Conservation (phyloP, 2,329 filamentous ascomycete genomes). For the Fusarium bactridioides region DNA sequence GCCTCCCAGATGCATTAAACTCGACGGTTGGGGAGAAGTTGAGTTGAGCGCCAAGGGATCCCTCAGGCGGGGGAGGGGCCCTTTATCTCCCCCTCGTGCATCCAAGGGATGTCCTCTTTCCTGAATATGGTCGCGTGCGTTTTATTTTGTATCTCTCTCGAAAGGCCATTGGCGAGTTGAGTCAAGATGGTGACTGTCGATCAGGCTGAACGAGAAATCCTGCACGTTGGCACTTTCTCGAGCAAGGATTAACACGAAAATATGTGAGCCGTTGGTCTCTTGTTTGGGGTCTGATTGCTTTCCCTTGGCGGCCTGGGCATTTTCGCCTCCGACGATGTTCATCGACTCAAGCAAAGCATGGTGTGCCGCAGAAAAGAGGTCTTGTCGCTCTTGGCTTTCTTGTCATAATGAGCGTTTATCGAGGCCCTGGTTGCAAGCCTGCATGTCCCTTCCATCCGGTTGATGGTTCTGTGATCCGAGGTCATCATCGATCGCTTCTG, state of each 20-base stretch:
- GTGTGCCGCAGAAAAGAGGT: conserved; percentile 11
- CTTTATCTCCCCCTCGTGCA: conserved; percentile 4
- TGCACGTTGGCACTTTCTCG: not conserved
- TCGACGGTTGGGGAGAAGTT: not conserved
- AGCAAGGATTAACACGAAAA: conserved; percentile 14
- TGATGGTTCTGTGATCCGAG: conserved; percentile 15
- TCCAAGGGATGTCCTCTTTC: not conserved
- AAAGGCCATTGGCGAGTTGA: not conserved
- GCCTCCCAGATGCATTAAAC: conserved; percentile 4
- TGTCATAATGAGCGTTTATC: conserved; percentile 15
- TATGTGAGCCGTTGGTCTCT: not conserved
- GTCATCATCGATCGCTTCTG: conserved; percentile 18
- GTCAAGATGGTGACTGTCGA: not conserved
- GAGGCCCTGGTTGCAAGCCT: not conserved
- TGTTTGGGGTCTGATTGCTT: not conserved
- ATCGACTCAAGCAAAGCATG: conserved; percentile 9
- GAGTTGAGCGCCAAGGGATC: conserved; percentile 24
- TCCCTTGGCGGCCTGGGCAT: conserved; percentile 29
- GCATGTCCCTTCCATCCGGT: conserved; percentile 20
- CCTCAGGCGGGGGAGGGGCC: conserved; percentile 12
- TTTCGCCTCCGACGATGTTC: conserved; percentile 10
- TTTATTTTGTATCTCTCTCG: not conserved
- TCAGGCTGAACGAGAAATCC: not conserved
- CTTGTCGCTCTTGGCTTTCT: conserved; percentile 19
- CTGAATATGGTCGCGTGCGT: conserved; percentile 31